Percentiles rank a stretch among this genome's conserved stretches.
Evolutionary conservation across 2,329 filamentous ascomycete genomes (phyloP).

Genomic region (Coniochaeta hoffmannii): DNA sequence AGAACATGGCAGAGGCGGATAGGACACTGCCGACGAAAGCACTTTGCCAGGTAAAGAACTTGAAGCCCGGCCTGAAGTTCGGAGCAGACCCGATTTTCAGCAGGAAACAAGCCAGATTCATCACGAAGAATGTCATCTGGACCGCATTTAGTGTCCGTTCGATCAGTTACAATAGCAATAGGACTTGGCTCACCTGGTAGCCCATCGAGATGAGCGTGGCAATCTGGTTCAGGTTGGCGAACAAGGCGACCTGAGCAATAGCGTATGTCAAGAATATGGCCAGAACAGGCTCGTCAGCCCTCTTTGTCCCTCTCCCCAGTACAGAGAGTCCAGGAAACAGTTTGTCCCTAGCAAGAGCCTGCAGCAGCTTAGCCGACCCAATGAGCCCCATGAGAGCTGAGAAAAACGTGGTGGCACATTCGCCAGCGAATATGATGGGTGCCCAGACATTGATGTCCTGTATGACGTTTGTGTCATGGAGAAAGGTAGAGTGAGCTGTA

Average conservation of each 20-base stretch:
- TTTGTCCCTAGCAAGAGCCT: constrained; percentile 73
- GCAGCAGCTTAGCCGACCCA: constrained; percentile 75
- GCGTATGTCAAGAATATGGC: constrained; percentile 71
- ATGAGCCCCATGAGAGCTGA: constrained; percentile 84
- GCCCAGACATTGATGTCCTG: constrained; percentile 74
- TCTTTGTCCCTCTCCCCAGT: constrained; percentile 67
- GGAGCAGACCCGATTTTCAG: constrained; percentile 82
- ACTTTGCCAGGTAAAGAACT: constrained; percentile 83
- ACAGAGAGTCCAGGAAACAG: constrained; percentile 68
- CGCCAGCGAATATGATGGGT: constrained; percentile 67
- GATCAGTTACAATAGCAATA: not conserved
- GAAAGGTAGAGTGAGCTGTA: constrained; percentile 65
- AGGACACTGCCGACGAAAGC: constrained; percentile 67
- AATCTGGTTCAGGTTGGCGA: constrained; percentile 81
- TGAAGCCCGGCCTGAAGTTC: constrained; percentile 82
- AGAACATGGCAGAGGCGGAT: constrained; percentile 80
- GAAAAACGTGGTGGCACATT: constrained; percentile 77
- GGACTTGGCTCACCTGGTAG: constrained; percentile 50
- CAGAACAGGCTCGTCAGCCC: constrained; percentile 65
- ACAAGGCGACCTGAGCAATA: constrained; percentile 70
- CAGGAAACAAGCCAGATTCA: constrained; percentile 80
- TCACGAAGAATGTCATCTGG: constrained; percentile 81
- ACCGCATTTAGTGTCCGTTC: not conserved
- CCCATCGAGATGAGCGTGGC: constrained; percentile 87
- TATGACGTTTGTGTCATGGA: constrained; percentile 71